phyloP scores from a whole-genome alignment of 345 rosid genomes.

The Gynandropsis gynandra region DNA sequence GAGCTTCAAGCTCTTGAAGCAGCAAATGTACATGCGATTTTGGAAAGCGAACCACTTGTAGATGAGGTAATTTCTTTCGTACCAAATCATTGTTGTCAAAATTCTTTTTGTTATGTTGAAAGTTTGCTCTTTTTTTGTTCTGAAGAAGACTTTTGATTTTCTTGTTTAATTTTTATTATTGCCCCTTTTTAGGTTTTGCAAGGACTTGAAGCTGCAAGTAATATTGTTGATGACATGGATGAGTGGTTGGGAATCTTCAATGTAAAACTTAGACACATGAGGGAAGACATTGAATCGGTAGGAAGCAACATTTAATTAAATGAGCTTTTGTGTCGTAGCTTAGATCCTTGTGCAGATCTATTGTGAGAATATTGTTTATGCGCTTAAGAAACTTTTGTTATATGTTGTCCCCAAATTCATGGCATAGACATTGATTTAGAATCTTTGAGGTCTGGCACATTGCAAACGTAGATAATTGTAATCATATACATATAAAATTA shows the following conservation, averaged over 20 bases:
- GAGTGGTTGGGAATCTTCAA: conserved; percentile 97
- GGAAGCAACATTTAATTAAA: conserved; percentile 14
- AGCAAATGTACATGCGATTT: conserved; percentile 96
- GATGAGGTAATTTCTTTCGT: conserved; percentile 55
- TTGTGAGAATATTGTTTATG: conserved; percentile 1
- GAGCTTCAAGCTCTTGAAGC: conserved; percentile 99
- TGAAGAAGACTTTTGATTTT: conserved; percentile 10
- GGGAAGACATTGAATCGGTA: conserved; percentile 98
- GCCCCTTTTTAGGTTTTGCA: conserved; percentile 58
- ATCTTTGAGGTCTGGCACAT: conserved; percentile 1
- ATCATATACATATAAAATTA: too few relatives aligned
- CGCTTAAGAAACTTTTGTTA: neutral
- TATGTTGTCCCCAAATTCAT: conserved; percentile 1
- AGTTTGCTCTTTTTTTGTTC: neutral
- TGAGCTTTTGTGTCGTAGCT: too few relatives aligned
- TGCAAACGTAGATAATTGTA: too few relatives aligned
- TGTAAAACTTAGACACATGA: conserved; percentile 96
- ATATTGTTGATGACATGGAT: conserved; percentile 96
- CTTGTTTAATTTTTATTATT: conserved; percentile 10
- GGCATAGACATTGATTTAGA: neutral
- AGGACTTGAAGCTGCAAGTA: conserved; percentile 93
- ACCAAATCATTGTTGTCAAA: neutral
- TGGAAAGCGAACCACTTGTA: conserved; percentile 93
- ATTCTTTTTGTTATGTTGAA: conserved; percentile 1
- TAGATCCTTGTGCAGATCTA: neutral